Base-by-base conservation (phyloP, 805 yeast genomes). In the Wickerhamiella cacticola region DNA sequence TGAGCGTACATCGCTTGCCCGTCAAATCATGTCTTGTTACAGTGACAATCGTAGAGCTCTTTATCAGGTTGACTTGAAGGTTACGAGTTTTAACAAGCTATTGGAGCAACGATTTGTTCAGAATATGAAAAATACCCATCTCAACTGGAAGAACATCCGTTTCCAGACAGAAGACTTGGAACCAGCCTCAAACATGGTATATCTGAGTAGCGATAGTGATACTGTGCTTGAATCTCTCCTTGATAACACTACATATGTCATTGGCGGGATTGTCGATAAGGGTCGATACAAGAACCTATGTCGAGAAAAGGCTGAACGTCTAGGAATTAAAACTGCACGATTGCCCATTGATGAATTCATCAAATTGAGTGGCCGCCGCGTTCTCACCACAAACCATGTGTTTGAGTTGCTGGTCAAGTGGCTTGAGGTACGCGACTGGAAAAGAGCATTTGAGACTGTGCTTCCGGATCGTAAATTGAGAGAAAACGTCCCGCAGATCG, bases 221-320 rank as follows among this genome's bases (percentile, higher is more conserved):
- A 82, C 80, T 6, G 75, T 70, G 19, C 57, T 92, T 29, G 76
- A 73, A 9, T 74, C 69, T 22, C 67, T 89, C 47, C 78, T 80
- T 52, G 75, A 78, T 4, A 83, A 80, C 2, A 69, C 72, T 60
- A 83, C 94, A 0, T 89, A 89, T 56, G 76, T 89, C 38, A 78
- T 89, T 44, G 98, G 98, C 8, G 98, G 97, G 0, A 89, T 89
- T 49, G 97, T 89, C 2, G 98, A 89, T 63, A 89, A 89, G 63
- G 94, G 94, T 51, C 74, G 97, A 56, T 80, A 87, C 66, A 84
- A 85, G 63, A 70, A 72, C 53, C 64, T 89, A 28, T 89, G 98
- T 62, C 71, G 76, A 42, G 73, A 82, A 53, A 92, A 88, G 63
- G 97, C 97, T 0, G 72, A 78, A 54, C 66, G 70, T 50, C 64